phyloP scores from a whole-genome alignment of 1,139 yeast species.

The Sugiyamaella castrensis region DNA sequence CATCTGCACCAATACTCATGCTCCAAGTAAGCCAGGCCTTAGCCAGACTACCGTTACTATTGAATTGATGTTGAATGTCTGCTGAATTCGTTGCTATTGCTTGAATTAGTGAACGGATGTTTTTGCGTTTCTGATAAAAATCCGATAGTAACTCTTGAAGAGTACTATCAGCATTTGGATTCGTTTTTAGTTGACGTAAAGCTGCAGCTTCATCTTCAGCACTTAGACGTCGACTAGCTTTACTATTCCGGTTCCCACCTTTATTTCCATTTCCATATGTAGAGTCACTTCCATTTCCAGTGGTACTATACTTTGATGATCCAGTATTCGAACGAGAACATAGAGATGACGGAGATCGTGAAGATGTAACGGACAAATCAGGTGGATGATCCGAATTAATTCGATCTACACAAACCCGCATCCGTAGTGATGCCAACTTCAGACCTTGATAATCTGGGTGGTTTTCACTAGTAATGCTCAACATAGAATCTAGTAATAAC shows the following conservation, averaged over 20 bases:
- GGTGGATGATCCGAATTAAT: constrained; percentile 27
- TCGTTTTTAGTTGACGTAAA: constrained; percentile 19
- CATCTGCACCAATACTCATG: constrained; percentile 17
- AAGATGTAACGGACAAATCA: too few species aligned
- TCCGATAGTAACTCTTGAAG: constrained; percentile 24
- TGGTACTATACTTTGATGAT: neutral
- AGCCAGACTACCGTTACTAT: constrained; percentile 26
- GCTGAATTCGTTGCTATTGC: constrained; percentile 23
- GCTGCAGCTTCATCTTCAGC: constrained; percentile 20
- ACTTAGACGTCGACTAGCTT: neutral
- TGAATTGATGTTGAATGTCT: constrained; percentile 28
- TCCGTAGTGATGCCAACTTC: constrained; percentile 28
- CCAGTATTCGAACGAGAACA: neutral
- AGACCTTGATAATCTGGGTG: constrained; percentile 36
- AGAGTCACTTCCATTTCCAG: neutral
- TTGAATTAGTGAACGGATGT: constrained; percentile 24
- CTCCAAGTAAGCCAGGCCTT: constrained; percentile 29
- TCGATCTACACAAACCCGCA: constrained; percentile 31
- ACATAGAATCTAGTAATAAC: constrained; percentile 33
- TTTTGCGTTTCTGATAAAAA: constrained; percentile 23
- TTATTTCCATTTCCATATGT: neutral
- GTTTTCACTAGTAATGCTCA: constrained; percentile 30
- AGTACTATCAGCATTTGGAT: constrained; percentile 26
- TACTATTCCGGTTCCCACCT: neutral
- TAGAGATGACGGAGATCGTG: too few species aligned